Base-by-base conservation (phyloP, 352 stramenopile species). In the Phytophthora sansomeana region DNA sequence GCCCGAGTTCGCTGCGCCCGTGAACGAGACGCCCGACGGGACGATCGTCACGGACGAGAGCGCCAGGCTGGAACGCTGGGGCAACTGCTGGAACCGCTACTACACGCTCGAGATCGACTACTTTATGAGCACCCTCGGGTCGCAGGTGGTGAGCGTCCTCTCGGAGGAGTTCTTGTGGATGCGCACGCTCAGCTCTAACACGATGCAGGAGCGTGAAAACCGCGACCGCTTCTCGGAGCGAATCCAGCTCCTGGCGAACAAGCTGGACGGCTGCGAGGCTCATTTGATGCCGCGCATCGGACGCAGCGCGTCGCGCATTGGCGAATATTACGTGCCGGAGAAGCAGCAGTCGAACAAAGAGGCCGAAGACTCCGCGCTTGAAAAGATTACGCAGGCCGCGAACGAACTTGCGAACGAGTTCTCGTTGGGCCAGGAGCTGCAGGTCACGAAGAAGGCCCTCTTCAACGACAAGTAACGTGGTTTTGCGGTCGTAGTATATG, bases 11-110 rank as follows among this genome's bases (percentile, higher is more conserved):
- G 95, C 83, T 11, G 82, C 91, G 3, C 88, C 91, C 24, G 58
- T 92, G 21, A 97, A 99, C 73, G 86, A 99, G 75, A 98, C 94
- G 44, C 98, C 98, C 0, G 96, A 99, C 75, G 97, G 97, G 17
- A 94, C 85, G 17, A 91, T 99, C 29, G 84, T 99, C 33, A 90
- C 78, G 28, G 89, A 98, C 58, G 97, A 99, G 55, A 89, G 90
- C 43, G 78, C 85, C 17, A 81, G 96, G 26, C 87, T 99, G 36
- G 97, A 99, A 76, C 84, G 91, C 44, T 99, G 98, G 98, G 98
- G 97, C 42, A 97, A 89, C 62, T 97, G 91, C 69, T 98, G 93
- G 91, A 98, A 98, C 69, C 75, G 90, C 74, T 96, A 78, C 46
- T 79, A 79, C 55, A 77, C 72, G 28, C 49, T 79, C 2, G 78